Conservation (phyloP, 2,329 filamentous ascomycete species). For the Aspergillus sp. region DNA sequence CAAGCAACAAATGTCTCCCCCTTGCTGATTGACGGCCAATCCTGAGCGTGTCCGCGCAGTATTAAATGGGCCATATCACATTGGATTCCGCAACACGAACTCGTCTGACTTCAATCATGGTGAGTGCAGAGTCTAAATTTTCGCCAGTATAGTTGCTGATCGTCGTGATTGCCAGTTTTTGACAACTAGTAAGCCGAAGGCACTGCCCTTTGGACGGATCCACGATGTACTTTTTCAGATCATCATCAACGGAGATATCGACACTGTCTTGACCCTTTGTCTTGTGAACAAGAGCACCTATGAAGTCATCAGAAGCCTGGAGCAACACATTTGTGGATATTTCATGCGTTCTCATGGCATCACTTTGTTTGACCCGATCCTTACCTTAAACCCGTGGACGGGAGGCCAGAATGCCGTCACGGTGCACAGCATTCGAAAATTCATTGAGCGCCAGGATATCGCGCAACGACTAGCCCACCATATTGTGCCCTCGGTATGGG, state of each 20-base stretch:
- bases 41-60: background rate
- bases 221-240: constrained; percentile 32
- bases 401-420: constrained; percentile 22
- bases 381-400: constrained; percentile 37
- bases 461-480: constrained; percentile 21
- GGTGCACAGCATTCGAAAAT: constrained; percentile 23
- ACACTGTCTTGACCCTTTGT: constrained; percentile 22
- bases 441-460: constrained; percentile 22
- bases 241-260: constrained; percentile 26
- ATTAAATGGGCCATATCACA: constrained; percentile 13
- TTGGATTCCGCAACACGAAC: background rate
- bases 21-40: constrained; percentile 8
- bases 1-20: constrained; percentile 11
- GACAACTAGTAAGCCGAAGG: constrained; percentile 8
- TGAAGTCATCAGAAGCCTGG: constrained; percentile 25
- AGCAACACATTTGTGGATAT: constrained; percentile 27
- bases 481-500: constrained; percentile 30
- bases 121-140: background rate
- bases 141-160: background rate
- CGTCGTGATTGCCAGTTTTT: constrained; percentile 8
- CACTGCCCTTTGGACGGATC: constrained; percentile 22
- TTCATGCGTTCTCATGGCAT: constrained; percentile 49
- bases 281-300: constrained; percentile 28
- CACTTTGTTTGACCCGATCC: constrained; percentile 58
- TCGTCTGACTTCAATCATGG: background rate